These are phyloP conservation scores for Curvularia verruculosa DNA, from an alignment of 2,329 filamentous ascomycete genomes.

Conservation along the genomic window DNA sequence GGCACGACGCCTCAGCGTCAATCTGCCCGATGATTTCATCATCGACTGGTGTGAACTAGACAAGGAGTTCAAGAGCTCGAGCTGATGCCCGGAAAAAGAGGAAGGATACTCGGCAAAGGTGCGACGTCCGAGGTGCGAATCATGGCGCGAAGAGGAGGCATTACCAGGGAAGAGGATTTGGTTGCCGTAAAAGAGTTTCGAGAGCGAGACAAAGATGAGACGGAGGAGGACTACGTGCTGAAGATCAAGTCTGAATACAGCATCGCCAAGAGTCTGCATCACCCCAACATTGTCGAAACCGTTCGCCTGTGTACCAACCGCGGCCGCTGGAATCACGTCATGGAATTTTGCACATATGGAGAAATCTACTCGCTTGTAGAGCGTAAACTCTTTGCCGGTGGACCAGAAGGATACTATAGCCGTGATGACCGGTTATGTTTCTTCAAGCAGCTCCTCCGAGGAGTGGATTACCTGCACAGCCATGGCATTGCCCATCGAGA, in stretches of 20 bases:
- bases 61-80: conserved; percentile 69
- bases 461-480: conserved; percentile 79
- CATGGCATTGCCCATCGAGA: conserved; percentile 90
- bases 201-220: conserved; percentile 71
- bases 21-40: conserved; percentile 74
- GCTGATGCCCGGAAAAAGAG: conserved; percentile 72
- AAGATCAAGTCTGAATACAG: conserved; percentile 92
- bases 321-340: conserved; percentile 85
- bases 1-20: conserved; percentile 76
- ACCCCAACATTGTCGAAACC: conserved; percentile 86
- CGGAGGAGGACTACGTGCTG: conserved; percentile 76
- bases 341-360: conserved; percentile 87
- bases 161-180: conserved; percentile 63
- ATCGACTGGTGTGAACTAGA: conserved; percentile 73
- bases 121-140: conserved; percentile 82
- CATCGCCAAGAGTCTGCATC: conserved; percentile 82
- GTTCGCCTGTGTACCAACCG: conserved; percentile 74
- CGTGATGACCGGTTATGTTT: conserved; percentile 76
- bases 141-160: conserved; percentile 73
- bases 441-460: conserved; percentile 87
- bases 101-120: conserved; percentile 79
- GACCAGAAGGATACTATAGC: conserved; percentile 61
- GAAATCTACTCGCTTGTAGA: conserved; percentile 79
- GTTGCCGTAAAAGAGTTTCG: conserved; percentile 91
- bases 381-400: conserved; percentile 59